Percentiles rank a stretch among this genome's conserved stretches.
These are phyloP conservation scores for Raddia guianensis DNA, from an alignment of 176 grass and related monocot genomes.

Conservation along the genomic window DNA sequence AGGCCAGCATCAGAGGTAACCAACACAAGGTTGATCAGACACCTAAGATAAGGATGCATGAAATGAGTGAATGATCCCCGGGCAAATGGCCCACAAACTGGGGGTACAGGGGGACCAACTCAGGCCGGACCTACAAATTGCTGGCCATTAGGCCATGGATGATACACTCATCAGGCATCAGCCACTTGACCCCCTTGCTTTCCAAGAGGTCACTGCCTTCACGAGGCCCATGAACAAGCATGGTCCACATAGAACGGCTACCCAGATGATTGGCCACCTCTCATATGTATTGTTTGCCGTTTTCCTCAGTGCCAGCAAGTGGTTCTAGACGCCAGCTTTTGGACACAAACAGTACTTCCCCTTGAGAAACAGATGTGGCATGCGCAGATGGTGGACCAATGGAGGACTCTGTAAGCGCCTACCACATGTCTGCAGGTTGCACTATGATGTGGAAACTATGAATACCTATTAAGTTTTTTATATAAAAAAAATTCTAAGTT, in stretches of 20 bases:
- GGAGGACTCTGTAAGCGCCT: constrained; percentile 26
- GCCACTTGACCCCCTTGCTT: constrained; percentile 47
- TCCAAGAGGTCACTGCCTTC: constrained; percentile 58
- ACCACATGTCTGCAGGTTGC: constrained; percentile 10
- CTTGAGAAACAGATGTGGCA: constrained; percentile 34
- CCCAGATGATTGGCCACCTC: constrained; percentile 39
- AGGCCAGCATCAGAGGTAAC: constrained; percentile 14
- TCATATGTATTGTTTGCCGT: constrained; percentile 23
- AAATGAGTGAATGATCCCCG: constrained; percentile 31
- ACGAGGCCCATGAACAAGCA: constrained; percentile 40
- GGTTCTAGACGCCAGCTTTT: constrained; percentile 33
- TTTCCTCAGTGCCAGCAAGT: constrained; percentile 33
- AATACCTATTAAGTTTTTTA: constrained; percentile 4
- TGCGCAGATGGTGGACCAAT: constrained; percentile 30
- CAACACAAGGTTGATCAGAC: constrained; percentile 35
- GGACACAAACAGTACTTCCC: constrained; percentile 36
- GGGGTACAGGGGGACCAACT: constrained; percentile 33
- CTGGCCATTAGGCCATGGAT: constrained; percentile 59
- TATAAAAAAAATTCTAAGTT: neutral
- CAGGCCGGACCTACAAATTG: constrained; percentile 44
- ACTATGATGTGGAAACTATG: constrained; percentile 17
- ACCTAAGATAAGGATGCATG: constrained; percentile 32
- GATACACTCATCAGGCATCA: constrained; percentile 49
- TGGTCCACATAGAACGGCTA: constrained; percentile 50
- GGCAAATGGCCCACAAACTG: constrained; percentile 41